Conservation (phyloP, 345 rosid genomes). For the Hibiscus syriacus region DNA sequence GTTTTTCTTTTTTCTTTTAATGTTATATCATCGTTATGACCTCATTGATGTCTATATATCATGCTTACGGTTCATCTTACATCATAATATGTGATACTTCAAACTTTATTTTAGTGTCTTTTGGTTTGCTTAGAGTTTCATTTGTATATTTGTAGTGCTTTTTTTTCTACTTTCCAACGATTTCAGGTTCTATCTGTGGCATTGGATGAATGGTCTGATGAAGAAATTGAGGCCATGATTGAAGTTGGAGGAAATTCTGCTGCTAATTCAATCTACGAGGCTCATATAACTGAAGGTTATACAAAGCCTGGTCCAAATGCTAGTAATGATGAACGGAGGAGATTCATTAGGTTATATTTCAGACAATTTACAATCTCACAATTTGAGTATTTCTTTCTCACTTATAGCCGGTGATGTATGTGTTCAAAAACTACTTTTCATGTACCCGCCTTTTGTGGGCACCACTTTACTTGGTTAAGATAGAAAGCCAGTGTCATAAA, state of each 20-base stretch:
- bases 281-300: slow-evolving; percentile 68
- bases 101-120: background rate
- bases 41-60: background rate
- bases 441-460: background rate
- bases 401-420: background rate
- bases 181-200: slow-evolving; percentile 88
- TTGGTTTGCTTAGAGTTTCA: background rate
- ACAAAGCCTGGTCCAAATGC: slow-evolving; percentile 82
- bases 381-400: background rate
- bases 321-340: slow-evolving; percentile 65
- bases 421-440: background rate
- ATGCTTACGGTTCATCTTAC: background rate
- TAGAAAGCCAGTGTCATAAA: background rate
- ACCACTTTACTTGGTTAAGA: background rate
- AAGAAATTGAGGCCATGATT: slow-evolving; percentile 80
- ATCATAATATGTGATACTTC: background rate
- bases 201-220: slow-evolving; percentile 96
- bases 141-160: background rate
- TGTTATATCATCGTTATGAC: background rate
- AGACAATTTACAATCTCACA: background rate
- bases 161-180: slow-evolving; percentile 4
- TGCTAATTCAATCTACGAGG: slow-evolving; percentile 88
- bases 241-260: slow-evolving; percentile 96
- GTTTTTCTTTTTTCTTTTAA: background rate
- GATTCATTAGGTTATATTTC: slow-evolving; percentile 62